Base-by-base conservation (phyloP, 495 filamentous ascomycete species). In the Talaromyces nanjingensis region DNA sequence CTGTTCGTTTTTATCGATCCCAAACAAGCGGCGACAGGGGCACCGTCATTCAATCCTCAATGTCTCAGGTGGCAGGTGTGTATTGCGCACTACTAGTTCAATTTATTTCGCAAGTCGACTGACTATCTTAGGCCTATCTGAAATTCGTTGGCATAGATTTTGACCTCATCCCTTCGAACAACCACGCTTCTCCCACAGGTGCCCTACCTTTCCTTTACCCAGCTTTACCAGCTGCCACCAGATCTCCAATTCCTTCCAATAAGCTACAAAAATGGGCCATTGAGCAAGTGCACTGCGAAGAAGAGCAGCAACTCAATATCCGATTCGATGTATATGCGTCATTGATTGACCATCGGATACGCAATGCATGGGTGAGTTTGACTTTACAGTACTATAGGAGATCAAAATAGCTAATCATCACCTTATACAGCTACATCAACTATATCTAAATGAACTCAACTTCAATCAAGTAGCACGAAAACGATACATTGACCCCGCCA, bases 21-120 rank as follows among this genome's bases (percentile, higher is more conserved):
- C 1, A 74, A 80, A 27, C 89, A 87, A 65, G 91, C 88, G 22
- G 70, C 73, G 27, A 67, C 69, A 34, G 89, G 87, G 12, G 73
- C 79, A 25, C 91, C 92, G 22, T 93, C 90, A 58, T 97, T 90
- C 78, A 97, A 98, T 76, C 94, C 94, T 3, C 85, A 84, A 67
- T 98, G 94, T 81, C 80, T 98, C 66, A 97, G 93, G 77, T 97
- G 92, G 92, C 94, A 97, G 89, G 93, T 92, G 70, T 57, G 87
- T 42, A 45, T 22, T 63, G 18, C 3, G 18, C 18, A 49, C 18
- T 8, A 9, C 7, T 49, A 5, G n/a, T 16, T 55, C 29, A 16
- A 14, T n/a, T 7, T 5, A 27, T 29, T 6, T 0, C 7, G n/a
- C 27, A 29, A 27, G 22, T 22, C n/a, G 16, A 56, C 27, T 31